Evolutionary conservation across 169 alveolate genomes (phyloP).

Genomic region (Babesia divergens): DNA sequence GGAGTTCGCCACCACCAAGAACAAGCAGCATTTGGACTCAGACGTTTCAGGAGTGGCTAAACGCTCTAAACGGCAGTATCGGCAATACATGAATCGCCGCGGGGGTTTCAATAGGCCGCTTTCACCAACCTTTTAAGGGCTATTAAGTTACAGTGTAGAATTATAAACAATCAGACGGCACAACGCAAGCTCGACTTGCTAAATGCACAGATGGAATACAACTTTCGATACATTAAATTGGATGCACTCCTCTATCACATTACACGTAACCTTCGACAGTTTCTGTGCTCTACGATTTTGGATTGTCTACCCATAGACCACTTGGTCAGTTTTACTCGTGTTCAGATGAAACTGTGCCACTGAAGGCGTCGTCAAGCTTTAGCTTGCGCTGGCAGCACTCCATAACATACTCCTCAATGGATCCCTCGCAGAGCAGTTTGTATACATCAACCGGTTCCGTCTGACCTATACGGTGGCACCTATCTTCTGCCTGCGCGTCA

Average conservation of each 20-base stretch:
- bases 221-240: no score
- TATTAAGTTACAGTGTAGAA: background rate
- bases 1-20: conserved; percentile 50
- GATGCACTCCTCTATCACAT: no score
- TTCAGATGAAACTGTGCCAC: conserved; percentile 15
- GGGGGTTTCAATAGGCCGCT: conserved; percentile 92
- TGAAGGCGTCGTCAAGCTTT: conserved; percentile 46
- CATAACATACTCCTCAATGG: conserved; percentile 88
- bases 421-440: conserved; percentile 83
- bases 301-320: no score
- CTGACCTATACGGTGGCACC: conserved; percentile 92
- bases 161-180: no score
- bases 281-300: no score
- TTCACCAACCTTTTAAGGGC: conserved; percentile 72
- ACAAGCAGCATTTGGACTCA: conserved; percentile 73
- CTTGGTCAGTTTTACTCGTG: no score
- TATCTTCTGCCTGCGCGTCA: conserved; percentile 92
- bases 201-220: no score
- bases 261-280: no score
- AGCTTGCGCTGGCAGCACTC: conserved; percentile 64
- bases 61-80: conserved; percentile 84
- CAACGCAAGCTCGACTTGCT: no score
- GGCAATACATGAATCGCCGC: conserved; percentile 91
- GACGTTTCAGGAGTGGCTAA: conserved; percentile 81
- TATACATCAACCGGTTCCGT: conserved; percentile 87